These are phyloP conservation scores for Corylus americana DNA, from an alignment of 306 rosid species.

Conservation along the genomic window DNA sequence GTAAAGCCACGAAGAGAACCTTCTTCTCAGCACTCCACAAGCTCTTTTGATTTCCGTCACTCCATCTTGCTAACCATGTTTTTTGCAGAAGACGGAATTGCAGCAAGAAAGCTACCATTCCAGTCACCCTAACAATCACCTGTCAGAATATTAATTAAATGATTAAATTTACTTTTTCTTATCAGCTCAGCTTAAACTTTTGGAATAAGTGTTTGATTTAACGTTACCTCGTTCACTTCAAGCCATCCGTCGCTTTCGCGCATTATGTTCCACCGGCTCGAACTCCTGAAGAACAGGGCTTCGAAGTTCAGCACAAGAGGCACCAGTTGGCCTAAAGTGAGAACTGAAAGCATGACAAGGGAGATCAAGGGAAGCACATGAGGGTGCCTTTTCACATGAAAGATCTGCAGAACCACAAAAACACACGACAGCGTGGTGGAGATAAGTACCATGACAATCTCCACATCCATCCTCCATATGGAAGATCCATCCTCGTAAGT, in stretches of 20 bases:
- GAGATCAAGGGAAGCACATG: conserved; percentile 58
- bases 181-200: no score
- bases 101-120: conserved; percentile 55
- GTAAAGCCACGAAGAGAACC: conserved; percentile 29
- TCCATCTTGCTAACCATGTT: conserved; percentile 53
- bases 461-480: conserved; percentile 58
- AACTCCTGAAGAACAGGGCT: conserved; percentile 43
- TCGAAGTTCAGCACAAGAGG: conserved; percentile 65
- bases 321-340: conserved; percentile 44
- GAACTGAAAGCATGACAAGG: conserved; percentile 48
- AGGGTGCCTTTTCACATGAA: conserved; percentile 51
- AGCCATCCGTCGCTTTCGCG: conserved; percentile 49
- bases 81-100: conserved; percentile 55
- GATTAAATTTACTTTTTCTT: no score
- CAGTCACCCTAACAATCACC: conserved; percentile 39
- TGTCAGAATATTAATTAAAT: no score
- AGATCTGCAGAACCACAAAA: conserved; percentile 50
- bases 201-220: no score
- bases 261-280: conserved; percentile 12
- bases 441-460: conserved; percentile 51
- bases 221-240: conserved; percentile 40
- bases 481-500: conserved; percentile 10
- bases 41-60: conserved; percentile 16
- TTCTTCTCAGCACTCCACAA: conserved; percentile 48
- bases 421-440: conserved; percentile 62